phyloP scores from a whole-genome alignment of 164 flowering plant species.

The Piper longum region DNA sequence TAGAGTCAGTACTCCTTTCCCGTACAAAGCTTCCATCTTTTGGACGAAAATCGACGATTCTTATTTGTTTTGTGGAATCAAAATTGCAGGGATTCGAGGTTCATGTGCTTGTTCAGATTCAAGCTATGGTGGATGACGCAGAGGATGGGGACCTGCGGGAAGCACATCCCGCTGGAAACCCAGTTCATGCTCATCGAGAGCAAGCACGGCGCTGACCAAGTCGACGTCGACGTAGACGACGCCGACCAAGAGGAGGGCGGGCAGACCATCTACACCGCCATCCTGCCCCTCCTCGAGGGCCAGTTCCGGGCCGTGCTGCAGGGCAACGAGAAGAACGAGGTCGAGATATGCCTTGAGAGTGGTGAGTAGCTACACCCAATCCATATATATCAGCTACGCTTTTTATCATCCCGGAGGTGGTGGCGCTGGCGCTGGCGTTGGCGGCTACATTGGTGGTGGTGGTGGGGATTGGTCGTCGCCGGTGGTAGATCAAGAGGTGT shows the following conservation, averaged over 20 bases:
- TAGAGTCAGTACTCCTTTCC: constrained; percentile 44
- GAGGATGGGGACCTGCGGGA: constrained; percentile 84
- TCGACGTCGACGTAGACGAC: constrained; percentile 27
- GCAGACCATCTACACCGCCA: constrained; percentile 58
- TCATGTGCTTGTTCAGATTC: constrained; percentile 87
- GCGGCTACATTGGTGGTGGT: neutral
- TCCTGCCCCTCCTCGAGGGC: constrained; percentile 89
- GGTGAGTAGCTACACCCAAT: constrained; percentile 39
- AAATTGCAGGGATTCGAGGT: constrained; percentile 53
- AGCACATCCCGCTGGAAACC: constrained; percentile 83
- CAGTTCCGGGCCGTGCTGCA: constrained; percentile 87
- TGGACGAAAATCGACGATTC: neutral
- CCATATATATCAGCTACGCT: neutral
- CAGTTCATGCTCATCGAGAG: constrained; percentile 91
- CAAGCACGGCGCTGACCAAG: constrained; percentile 30
- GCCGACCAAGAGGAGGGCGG: constrained; percentile 20
- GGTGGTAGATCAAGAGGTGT: neutral
- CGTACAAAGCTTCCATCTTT: too few species aligned
- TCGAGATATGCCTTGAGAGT: constrained; percentile 93
- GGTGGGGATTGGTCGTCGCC: neutral
- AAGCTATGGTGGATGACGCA: constrained; percentile 99
- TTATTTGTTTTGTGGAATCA: neutral
- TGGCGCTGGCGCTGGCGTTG: neutral
- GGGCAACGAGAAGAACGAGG: constrained; percentile 68
- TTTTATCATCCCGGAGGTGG: neutral